phyloP scores from a whole-genome alignment of 352 stramenopile species.

The Phytophthora crassamura region DNA sequence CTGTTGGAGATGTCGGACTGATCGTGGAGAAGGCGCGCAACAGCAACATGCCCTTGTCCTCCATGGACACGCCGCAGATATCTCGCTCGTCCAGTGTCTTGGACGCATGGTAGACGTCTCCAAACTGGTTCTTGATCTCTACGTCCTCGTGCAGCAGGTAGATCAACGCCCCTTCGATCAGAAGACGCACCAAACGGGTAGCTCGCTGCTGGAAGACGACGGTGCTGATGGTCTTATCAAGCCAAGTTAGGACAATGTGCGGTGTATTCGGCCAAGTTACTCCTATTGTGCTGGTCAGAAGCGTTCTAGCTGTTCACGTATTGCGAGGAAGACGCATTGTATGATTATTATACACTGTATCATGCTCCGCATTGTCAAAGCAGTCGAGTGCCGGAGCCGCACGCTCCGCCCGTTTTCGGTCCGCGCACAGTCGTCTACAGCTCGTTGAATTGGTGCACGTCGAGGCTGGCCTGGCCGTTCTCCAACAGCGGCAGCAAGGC shows the following conservation, averaged over 20 bases:
- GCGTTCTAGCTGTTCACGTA: too few species aligned
- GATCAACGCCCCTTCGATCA: slow-evolving; percentile 48
- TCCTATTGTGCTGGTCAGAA: too few species aligned
- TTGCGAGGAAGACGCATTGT: too few species aligned
- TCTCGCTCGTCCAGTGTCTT: slow-evolving; percentile 34
- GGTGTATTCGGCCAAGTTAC: too few species aligned
- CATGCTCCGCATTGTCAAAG: too few species aligned
- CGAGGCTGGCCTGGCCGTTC: too few species aligned
- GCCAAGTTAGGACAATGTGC: too few species aligned
- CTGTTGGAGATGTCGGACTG: slow-evolving; percentile 29
- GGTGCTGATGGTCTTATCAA: slow-evolving; percentile 31
- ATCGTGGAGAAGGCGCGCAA: slow-evolving; percentile 34
- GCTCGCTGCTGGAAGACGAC: slow-evolving; percentile 40
- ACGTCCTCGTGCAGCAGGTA: slow-evolving; percentile 38
- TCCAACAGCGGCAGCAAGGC: too few species aligned
- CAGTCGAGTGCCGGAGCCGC: too few species aligned
- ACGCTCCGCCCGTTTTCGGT: too few species aligned
- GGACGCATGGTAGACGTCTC: slow-evolving; percentile 32
- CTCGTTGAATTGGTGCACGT: slow-evolving; percentile 29
- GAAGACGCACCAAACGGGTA: slow-evolving; percentile 37
- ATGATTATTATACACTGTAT: too few species aligned
- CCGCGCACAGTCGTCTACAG: slow-evolving; percentile 7
- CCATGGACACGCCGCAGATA: slow-evolving; percentile 36
- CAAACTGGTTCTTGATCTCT: slow-evolving; percentile 33
- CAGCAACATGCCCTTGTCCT: slow-evolving; percentile 36